phyloP scores from a whole-genome alignment of 805 yeast species.

The Lachancea fermentati region DNA sequence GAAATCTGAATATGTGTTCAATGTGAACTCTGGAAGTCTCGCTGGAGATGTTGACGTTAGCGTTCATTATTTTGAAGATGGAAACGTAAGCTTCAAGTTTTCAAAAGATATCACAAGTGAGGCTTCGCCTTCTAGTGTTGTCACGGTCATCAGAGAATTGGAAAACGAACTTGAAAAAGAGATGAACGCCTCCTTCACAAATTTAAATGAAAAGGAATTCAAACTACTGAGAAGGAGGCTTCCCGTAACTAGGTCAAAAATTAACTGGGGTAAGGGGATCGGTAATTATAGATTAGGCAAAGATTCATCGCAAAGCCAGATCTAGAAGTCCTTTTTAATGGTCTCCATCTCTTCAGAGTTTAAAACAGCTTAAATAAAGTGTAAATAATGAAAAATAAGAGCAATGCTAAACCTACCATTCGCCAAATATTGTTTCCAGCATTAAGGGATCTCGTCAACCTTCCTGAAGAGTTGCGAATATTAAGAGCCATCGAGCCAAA shows the following conservation, averaged over 20 bases:
- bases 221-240: conserved; percentile 83
- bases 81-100: conserved; percentile 77
- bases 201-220: conserved; percentile 74
- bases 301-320: conserved; percentile 52
- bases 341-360: not conserved
- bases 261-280: conserved; percentile 93
- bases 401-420: conserved; percentile 52
- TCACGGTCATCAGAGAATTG: conserved; percentile 44
- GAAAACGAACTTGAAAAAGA: conserved; percentile 59
- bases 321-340: not conserved
- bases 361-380: conserved; percentile 46
- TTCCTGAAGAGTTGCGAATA: conserved; percentile 46
- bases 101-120: conserved; percentile 31
- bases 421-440: conserved; percentile 56
- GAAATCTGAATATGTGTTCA: conserved; percentile 58
- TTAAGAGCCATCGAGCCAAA: conserved; percentile 44
- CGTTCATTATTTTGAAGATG: conserved; percentile 93
- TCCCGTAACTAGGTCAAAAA: conserved; percentile 86
- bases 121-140: conserved; percentile 20
- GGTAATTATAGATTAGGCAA: conserved; percentile 85
- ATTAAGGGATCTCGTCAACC: conserved; percentile 49
- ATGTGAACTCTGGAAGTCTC: conserved; percentile 31
- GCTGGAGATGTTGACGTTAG: conserved; percentile 58
- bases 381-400: conserved; percentile 51
- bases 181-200: conserved; percentile 57